Conservation (phyloP, 2,329 filamentous ascomycete genomes). For the Sporothrix inflata region DNA sequence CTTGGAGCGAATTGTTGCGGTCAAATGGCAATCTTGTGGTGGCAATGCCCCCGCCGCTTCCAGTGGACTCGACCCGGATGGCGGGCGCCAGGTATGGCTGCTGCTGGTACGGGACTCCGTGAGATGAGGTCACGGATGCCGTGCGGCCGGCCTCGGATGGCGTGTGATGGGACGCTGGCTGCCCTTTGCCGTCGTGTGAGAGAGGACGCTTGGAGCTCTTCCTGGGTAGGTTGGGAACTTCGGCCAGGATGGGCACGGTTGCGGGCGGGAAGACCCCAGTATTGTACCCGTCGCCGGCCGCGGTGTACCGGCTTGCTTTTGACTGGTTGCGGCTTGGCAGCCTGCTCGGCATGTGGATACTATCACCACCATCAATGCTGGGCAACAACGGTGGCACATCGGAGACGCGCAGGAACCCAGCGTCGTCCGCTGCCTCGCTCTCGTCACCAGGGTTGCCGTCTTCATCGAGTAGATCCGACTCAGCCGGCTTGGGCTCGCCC, state of each 20-base stretch:
- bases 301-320: slow-evolving; percentile 52
- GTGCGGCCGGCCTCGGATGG: not conserved
- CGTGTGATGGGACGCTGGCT: not conserved
- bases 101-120: not conserved
- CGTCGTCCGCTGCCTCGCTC: slow-evolving; percentile 37
- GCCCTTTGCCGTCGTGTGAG: slow-evolving; percentile 1
- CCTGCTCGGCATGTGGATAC: slow-evolving; percentile 66
- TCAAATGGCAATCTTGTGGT: slow-evolving; percentile 57
- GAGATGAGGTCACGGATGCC: not conserved
- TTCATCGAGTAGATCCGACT: slow-evolving; percentile 49
- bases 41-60: slow-evolving; percentile 37
- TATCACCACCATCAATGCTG: slow-evolving; percentile 60
- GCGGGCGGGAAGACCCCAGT: slow-evolving; percentile 43
- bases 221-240: slow-evolving; percentile 57
- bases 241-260: slow-evolving; percentile 33
- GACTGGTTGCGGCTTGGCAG: slow-evolving; percentile 52
- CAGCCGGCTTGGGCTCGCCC: slow-evolving; percentile 35
- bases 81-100: slow-evolving; percentile 4
- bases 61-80: slow-evolving; percentile 26
- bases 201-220: slow-evolving; percentile 68
- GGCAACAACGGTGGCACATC: slow-evolving; percentile 61
- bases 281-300: slow-evolving; percentile 41
- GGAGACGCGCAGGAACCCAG: slow-evolving; percentile 42
- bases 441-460: slow-evolving; percentile 52
- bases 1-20: slow-evolving; percentile 57